A percentile compares a stretch with the other conserved stretches of the same genome.
phyloP scores from a whole-genome alignment of 352 stramenopile species.

The Aphanomyces cochlioides region DNA sequence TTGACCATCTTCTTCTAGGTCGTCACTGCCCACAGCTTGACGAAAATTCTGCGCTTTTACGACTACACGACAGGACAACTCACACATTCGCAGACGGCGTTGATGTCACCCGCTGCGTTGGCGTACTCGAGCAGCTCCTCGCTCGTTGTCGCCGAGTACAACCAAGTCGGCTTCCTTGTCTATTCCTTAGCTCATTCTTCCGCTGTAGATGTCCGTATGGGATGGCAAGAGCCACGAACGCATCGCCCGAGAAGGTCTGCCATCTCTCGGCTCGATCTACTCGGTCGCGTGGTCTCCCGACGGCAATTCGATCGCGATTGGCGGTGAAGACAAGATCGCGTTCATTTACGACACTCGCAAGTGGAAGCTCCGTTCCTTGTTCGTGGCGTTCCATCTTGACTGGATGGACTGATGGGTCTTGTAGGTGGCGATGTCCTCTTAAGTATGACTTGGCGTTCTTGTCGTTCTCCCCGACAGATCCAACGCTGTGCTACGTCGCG shows the following conservation, averaged over 20 bases:
- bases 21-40: constrained; percentile 19
- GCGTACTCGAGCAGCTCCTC: constrained; percentile 23
- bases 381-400: background rate
- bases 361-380: constrained; percentile 30
- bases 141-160: constrained; percentile 31
- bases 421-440: constrained; percentile 30
- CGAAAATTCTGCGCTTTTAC: constrained; percentile 26
- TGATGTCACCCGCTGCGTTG: constrained; percentile 17
- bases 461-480: constrained; percentile 22
- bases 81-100: constrained; percentile 10
- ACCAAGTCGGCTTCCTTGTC: constrained; percentile 14
- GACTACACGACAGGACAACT: constrained; percentile 14
- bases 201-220: constrained; percentile 29
- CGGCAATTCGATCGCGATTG: constrained; percentile 27
- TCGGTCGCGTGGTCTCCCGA: constrained; percentile 29
- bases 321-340: constrained; percentile 29
- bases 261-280: constrained; percentile 23
- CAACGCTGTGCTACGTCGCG: constrained; percentile 30
- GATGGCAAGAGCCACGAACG: constrained; percentile 25
- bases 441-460: constrained; percentile 29
- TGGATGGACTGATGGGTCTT: background rate
- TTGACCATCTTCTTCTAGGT: constrained; percentile 10
- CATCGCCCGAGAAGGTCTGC: constrained; percentile 22
- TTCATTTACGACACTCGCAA: constrained; percentile 33
- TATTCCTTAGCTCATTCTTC: background rate